Conservation (phyloP, 1,284 basidiomycete genomes). For the Meira nashicola region DNA sequence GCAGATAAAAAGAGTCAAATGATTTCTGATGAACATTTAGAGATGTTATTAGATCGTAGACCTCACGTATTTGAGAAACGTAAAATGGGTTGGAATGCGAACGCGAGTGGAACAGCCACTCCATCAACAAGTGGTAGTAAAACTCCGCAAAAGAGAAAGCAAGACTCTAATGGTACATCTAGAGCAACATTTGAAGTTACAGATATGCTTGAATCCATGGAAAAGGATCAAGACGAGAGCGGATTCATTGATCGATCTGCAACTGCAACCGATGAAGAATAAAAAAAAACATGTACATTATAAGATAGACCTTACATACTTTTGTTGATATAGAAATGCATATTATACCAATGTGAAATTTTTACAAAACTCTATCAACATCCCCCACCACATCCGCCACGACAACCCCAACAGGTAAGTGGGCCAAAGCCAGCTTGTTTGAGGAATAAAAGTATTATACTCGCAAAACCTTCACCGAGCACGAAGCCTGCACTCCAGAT, state of each 20-base stretch:
- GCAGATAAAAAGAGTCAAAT: constrained; percentile 72
- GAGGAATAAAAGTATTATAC: constrained; percentile 71
- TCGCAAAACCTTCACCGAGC: constrained; percentile 81
- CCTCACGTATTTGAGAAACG: constrained; percentile 70
- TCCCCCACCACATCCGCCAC: constrained; percentile 67
- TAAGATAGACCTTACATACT: too few relatives aligned
- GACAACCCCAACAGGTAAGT: constrained; percentile 77
- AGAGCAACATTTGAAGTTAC: constrained; percentile 75
- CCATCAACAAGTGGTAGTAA: constrained; percentile 31
- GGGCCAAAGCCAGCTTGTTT: constrained; percentile 67
- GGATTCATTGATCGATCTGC: too few relatives aligned
- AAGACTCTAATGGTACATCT: constrained; percentile 9
- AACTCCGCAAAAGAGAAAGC: constrained; percentile 16
- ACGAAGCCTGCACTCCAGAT: constrained; percentile 92
- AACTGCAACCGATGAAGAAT: too few relatives aligned
- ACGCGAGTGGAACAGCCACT: not conserved
- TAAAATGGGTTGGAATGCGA: constrained; percentile 66
- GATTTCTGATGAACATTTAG: constrained; percentile 71
- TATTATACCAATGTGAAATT: too few relatives aligned
- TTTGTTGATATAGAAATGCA: too few relatives aligned
- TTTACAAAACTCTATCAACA: constrained; percentile 48
- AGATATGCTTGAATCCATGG: constrained; percentile 53
- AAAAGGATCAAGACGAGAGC: not conserved
- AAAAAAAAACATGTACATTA: too few relatives aligned
- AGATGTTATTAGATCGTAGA: constrained; percentile 73